Conservation (phyloP, 352 stramenopile species). For the Pythium coloratum region DNA sequence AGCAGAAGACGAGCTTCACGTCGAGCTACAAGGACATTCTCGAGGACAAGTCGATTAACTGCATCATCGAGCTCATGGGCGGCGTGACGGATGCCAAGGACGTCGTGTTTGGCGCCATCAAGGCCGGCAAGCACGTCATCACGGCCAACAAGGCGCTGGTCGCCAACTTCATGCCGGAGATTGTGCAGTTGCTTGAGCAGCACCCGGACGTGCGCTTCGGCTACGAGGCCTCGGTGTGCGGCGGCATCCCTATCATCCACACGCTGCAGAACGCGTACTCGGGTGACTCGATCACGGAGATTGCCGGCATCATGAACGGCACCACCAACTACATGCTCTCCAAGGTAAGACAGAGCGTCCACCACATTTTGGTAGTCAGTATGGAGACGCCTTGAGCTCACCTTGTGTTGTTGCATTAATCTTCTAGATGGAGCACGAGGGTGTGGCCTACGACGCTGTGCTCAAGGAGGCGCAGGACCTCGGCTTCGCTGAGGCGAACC, state of each 20-base stretch:
- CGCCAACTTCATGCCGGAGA: conserved; percentile 92
- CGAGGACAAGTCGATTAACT: conserved; percentile 93
- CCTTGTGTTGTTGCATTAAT: too few relatives aligned
- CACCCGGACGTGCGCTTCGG: conserved; percentile 88
- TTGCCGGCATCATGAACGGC: conserved; percentile 97
- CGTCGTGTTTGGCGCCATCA: conserved; percentile 91
- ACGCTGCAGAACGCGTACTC: conserved; percentile 92
- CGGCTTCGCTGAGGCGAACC: conserved; percentile 94
- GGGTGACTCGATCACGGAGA: conserved; percentile 91
- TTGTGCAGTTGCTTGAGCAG: conserved; percentile 79
- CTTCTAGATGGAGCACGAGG: conserved; percentile 94
- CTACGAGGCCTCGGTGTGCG: conserved; percentile 95
- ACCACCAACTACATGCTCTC: conserved; percentile 99
- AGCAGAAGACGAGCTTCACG: conserved; percentile 51
- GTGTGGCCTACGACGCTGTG: conserved; percentile 90
- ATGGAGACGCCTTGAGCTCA: too few relatives aligned
- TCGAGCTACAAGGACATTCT: conserved; percentile 86
- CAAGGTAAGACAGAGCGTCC: too few relatives aligned
- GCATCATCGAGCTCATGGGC: conserved; percentile 96
- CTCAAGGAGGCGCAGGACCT: conserved; percentile 93
- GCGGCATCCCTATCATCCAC: conserved; percentile 97
- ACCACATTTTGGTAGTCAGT: too few relatives aligned
- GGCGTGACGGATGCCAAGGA: conserved; percentile 93
- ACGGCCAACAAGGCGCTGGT: conserved; percentile 98
- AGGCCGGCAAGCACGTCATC: conserved; percentile 93